phyloP scores from a whole-genome alignment of 345 rosid genomes.

The Eucalyptus brandiana region DNA sequence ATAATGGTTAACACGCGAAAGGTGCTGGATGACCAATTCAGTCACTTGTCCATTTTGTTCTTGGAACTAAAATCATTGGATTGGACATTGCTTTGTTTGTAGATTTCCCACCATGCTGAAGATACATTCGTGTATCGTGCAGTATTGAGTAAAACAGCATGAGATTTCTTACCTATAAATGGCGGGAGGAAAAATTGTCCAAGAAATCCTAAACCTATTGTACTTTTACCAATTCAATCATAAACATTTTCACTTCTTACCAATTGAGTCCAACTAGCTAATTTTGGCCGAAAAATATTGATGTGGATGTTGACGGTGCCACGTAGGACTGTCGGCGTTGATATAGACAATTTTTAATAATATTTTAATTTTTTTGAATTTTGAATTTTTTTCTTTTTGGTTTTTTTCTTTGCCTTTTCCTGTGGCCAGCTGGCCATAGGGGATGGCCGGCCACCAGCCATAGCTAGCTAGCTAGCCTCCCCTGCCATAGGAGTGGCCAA shows the following conservation, averaged over 20 bases:
- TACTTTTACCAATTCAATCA: no score
- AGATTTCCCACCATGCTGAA: background rate
- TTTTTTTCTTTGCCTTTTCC: no score
- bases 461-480: fast-evolving
- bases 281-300: fast-evolving
- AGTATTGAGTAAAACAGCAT: background rate
- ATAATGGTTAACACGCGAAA: background rate
- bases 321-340: fast-evolving
- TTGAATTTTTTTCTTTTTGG: no score
- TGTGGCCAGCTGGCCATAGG: fast-evolving
- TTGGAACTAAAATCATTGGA: background rate
- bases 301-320: fast-evolving
- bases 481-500: fast-evolving
- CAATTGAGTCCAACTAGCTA: no score
- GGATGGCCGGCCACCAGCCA: no score
- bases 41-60: background rate
- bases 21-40: background rate
- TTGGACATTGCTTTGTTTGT: background rate
- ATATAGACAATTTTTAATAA: no score
- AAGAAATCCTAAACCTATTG: no score
- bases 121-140: background rate
- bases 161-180: background rate
- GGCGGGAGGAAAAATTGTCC: background rate
- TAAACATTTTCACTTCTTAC: no score
- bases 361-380: no score